phyloP scores from a whole-genome alignment of 2,329 filamentous ascomycete genomes.

The Teratosphaeria destructans region DNA sequence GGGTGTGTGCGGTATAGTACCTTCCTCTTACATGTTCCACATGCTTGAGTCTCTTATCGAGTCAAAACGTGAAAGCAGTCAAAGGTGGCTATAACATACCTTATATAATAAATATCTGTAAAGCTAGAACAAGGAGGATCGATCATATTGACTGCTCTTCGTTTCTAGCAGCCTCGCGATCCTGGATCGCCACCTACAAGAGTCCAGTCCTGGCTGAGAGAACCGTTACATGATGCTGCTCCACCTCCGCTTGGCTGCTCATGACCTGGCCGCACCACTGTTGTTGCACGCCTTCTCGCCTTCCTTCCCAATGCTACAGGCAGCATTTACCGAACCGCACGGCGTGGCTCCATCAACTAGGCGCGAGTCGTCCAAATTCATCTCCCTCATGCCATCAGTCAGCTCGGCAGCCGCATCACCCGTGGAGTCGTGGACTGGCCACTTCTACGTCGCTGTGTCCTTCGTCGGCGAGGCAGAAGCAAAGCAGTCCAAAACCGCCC shows the following conservation, averaged over 20 bases:
- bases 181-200: too few species aligned
- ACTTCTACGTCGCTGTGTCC: neutral
- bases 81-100: neutral
- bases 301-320: neutral
- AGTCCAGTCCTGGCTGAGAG: too few species aligned
- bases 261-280: neutral
- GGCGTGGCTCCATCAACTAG: neutral
- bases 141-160: neutral
- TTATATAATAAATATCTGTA: neutral
- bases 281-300: neutral
- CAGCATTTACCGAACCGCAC: neutral
- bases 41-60: neutral
- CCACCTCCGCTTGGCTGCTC: neutral
- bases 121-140: neutral
- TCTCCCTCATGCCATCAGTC: neutral
- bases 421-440: neutral
- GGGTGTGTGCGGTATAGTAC: neutral
- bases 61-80: neutral
- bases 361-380: neutral
- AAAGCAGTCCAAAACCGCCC: neutral
- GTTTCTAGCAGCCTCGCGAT: neutral
- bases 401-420: neutral
- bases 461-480: neutral
- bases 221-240: neutral
- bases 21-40: neutral